These are phyloP conservation scores for Penicillium odoratum DNA, from an alignment of 495 filamentous ascomycete genomes.

Conservation along the genomic window DNA sequence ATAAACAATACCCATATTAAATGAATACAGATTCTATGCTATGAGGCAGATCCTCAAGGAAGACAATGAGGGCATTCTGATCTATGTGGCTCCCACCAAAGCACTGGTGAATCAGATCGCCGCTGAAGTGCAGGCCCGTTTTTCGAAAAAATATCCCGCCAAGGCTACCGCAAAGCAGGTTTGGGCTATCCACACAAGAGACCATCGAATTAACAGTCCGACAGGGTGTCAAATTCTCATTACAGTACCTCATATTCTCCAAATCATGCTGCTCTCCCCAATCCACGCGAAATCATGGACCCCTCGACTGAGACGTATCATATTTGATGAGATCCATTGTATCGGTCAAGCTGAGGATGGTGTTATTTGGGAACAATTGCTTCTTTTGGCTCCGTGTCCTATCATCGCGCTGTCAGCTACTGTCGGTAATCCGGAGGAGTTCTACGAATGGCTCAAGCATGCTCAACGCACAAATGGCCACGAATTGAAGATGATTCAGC, in stretches of 20 bases:
- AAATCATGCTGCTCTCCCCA: slow-evolving; percentile 74
- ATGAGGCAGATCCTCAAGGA: slow-evolving; percentile 72
- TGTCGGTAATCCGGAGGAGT: slow-evolving; percentile 72
- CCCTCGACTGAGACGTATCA: slow-evolving; percentile 65
- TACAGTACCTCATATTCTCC: slow-evolving; percentile 74
- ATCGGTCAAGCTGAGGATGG: slow-evolving; percentile 78
- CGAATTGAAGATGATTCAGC: slow-evolving; percentile 63
- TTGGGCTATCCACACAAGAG: slow-evolving; percentile 78
- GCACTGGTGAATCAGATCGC: slow-evolving; percentile 83
- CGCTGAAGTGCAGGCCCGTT: slow-evolving; percentile 68
- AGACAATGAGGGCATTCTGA: slow-evolving; percentile 65
- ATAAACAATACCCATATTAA: background rate
- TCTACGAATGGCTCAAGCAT: slow-evolving; percentile 62
- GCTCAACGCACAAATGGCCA: slow-evolving; percentile 58
- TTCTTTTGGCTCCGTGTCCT: slow-evolving; percentile 71
- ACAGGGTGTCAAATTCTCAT: slow-evolving; percentile 71
- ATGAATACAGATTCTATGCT: slow-evolving; percentile 61
- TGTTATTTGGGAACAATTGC: slow-evolving; percentile 77
- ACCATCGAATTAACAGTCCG: slow-evolving; percentile 69
- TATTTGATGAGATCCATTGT: slow-evolving; percentile 83
- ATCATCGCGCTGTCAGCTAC: slow-evolving; percentile 82
- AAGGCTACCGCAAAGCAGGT: slow-evolving; percentile 60
- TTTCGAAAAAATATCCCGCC: slow-evolving; percentile 57
- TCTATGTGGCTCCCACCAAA: slow-evolving; percentile 82
- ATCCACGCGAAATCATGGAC: slow-evolving; percentile 68